A percentile compares a stretch with the other conserved stretches of the same genome.
Conservation (phyloP, 345 rosid species). For the Corymbia maculata region DNA sequence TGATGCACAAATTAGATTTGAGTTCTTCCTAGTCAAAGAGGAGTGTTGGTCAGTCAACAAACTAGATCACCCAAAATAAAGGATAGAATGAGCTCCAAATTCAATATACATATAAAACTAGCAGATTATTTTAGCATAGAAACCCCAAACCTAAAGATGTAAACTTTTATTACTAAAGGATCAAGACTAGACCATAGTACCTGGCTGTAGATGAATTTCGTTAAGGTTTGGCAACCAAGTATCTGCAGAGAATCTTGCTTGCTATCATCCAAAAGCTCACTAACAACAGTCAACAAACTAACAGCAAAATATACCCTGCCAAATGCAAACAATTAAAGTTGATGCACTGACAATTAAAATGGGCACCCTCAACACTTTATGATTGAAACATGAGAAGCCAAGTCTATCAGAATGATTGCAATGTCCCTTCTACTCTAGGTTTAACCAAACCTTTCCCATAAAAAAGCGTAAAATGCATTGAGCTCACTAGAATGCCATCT, state of each 20-base stretch:
- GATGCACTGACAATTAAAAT: neutral
- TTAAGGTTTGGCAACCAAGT: slow-evolving; percentile 87
- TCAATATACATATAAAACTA: neutral
- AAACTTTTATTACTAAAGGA: neutral
- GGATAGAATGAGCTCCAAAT: neutral
- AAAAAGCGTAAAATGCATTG: neutral
- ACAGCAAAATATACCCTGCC: slow-evolving; percentile 77
- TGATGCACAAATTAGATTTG: neutral
- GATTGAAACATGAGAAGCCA: neutral
- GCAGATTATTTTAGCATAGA: neutral
- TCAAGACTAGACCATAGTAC: slow-evolving; percentile 11
- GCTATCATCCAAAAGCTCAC: slow-evolving; percentile 63
- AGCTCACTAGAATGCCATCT: neutral
- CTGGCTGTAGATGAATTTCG: slow-evolving; percentile 77
- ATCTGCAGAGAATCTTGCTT: slow-evolving; percentile 54
- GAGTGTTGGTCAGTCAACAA: neutral
- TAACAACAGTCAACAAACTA: slow-evolving; percentile 69
- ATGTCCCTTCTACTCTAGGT: neutral
- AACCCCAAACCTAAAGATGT: neutral
- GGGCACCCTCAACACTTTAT: neutral
- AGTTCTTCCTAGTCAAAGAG: neutral
- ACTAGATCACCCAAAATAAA: neutral
- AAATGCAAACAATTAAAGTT: neutral
- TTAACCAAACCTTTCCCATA: neutral
- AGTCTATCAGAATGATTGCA: neutral